Evolutionary conservation across 139 green algal genomes (phyloP), one percentile per base, ranked within the genome.

Genomic region (Tetraselmis striata): DNA sequence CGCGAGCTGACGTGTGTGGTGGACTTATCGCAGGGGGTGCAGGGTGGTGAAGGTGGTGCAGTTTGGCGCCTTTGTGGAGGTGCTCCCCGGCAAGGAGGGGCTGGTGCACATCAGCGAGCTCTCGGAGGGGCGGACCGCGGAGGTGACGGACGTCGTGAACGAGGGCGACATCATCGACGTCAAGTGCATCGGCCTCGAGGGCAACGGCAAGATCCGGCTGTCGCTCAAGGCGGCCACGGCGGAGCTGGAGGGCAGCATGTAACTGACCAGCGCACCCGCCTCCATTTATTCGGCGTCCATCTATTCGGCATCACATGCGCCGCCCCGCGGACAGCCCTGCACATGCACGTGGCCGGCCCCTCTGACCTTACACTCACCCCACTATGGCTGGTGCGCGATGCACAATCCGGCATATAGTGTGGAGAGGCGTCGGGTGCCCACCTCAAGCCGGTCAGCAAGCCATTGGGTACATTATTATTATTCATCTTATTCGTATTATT

Each of bases 151-250:
- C 23, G 87, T 91, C 1, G 58, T 85, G n/a, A 67, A 90, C 77
- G 87, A 93, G 67, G 95, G 93, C 1, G 86, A 94, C 30, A 1
- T 81, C 28, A 82, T 97, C 31, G 93, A 98, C 83, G 95, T 98
- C 2, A 93, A 94, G 92, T 85, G 97, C 31, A 29, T 96, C 0
- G 89, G 88, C 23, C 24, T 59, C 2, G 86, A 80, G 24, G 5
- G 32, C 59, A 81, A 87, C 76, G 91, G 90, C 31, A 93, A 92
- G 86, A 75, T 67, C 45, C 45, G 45, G 11, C 80, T 25, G 23
- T 86, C 28, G 77, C 84, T 79, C 28, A 79, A 31, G 29, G 75
- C 28, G 5, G 75, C 11, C 45, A 67, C 5, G 45, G 45, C 45
- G 11, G 75, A 79, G 75, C 28, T 30, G 75, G 11, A 32, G 75